A percentile compares a stretch with the other conserved stretches of the same genome.
phyloP scores from a whole-genome alignment of 2,329 filamentous ascomycete genomes.

The Emergomyces pasteurianus region DNA sequence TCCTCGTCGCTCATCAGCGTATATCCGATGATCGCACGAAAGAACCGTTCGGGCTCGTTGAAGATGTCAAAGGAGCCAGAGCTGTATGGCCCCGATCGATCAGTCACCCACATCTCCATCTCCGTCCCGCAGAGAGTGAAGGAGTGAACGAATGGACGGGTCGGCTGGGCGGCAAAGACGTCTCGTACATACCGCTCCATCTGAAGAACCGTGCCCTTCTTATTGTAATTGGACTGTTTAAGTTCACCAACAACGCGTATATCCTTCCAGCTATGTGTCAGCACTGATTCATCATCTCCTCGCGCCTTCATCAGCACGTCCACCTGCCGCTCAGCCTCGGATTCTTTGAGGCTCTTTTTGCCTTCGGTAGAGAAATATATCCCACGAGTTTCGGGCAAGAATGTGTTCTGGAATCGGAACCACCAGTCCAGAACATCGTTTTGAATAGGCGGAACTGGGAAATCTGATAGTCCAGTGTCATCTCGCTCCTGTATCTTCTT shows the following conservation, averaged over 20 bases:
- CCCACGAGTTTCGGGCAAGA: slow-evolving; percentile 7
- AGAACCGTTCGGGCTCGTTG: slow-evolving; percentile 18
- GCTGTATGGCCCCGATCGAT: slow-evolving; percentile 23
- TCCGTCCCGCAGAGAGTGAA: slow-evolving; percentile 16
- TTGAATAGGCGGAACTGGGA: slow-evolving; percentile 7
- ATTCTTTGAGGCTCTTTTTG: slow-evolving; percentile 5
- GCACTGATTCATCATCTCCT: neutral
- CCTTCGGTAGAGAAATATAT: slow-evolving; percentile 7
- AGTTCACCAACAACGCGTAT: no score
- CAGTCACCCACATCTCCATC: slow-evolving; percentile 24
- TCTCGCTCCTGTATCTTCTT: slow-evolving; percentile 2
- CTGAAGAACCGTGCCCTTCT: no score
- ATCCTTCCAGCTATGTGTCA: neutral
- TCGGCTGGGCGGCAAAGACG: slow-evolving; percentile 20
- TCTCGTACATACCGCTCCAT: slow-evolving; percentile 2
- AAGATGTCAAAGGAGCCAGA: slow-evolving; percentile 20
- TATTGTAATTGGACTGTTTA: no score
- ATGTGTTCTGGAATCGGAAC: slow-evolving; percentile 11
- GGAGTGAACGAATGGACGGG: slow-evolving; percentile 20
- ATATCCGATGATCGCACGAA: slow-evolving; percentile 19
- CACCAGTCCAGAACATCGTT: slow-evolving; percentile 8
- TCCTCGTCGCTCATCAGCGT: slow-evolving; percentile 21
- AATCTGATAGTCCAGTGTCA: slow-evolving; percentile 3
- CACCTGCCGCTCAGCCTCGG: slow-evolving; percentile 11
- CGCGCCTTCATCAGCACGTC: slow-evolving; percentile 11